Conservation (phyloP, 1,139 yeast genomes). For the Casaregolazyma suthepensis region DNA sequence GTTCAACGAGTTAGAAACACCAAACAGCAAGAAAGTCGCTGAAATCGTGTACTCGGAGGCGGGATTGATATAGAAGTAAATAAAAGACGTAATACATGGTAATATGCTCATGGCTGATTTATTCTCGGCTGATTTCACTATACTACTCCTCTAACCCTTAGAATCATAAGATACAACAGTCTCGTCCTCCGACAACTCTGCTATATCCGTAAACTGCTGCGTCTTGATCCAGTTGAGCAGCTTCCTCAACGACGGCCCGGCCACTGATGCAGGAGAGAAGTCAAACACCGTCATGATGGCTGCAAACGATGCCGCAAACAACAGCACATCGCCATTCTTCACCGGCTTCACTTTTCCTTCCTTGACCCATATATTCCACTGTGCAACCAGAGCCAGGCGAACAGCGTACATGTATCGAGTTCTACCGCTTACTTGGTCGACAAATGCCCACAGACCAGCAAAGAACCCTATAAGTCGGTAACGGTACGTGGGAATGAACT, state of each 20-base stretch:
- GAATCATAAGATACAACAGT: neutral
- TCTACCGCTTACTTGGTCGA: constrained; percentile 33
- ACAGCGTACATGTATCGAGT: constrained; percentile 33
- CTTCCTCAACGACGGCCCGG: constrained; percentile 31
- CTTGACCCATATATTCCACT: constrained; percentile 32
- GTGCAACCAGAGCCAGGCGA: constrained; percentile 34
- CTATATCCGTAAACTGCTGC: constrained; percentile 27
- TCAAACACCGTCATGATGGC: constrained; percentile 32
- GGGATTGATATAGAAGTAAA: constrained; percentile 12
- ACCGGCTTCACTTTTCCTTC: constrained; percentile 23
- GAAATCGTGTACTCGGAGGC: constrained; percentile 24
- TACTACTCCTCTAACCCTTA: neutral
- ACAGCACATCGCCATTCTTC: constrained; percentile 29
- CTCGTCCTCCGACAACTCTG: constrained; percentile 10
- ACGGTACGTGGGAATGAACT: constrained; percentile 30
- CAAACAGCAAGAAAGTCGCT: constrained; percentile 19
- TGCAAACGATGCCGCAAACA: constrained; percentile 33
- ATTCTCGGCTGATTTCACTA: neutral
- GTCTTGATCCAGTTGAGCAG: constrained; percentile 31
- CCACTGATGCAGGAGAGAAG: constrained; percentile 30
- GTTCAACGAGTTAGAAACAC: constrained; percentile 22
- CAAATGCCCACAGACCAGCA: constrained; percentile 38
- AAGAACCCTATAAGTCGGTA: constrained; percentile 35
- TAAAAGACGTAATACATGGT: neutral
- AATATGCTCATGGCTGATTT: no score